phyloP scores from a whole-genome alignment of 345 rosid species.

The Toxicodendron radicans region DNA sequence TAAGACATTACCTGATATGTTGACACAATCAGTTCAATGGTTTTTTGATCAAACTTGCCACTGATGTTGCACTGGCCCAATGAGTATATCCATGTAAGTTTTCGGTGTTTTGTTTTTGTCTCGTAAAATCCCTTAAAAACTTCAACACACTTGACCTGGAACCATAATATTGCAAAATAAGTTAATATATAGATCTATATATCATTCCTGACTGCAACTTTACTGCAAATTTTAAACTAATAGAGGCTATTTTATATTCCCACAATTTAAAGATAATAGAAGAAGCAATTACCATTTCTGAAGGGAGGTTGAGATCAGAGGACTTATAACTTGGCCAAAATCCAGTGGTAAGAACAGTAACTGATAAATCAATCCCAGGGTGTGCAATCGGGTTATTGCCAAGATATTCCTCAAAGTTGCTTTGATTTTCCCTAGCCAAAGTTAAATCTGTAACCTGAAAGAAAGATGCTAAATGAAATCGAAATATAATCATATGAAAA shows the following conservation, averaged over 20 bases:
- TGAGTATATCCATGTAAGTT: conserved; percentile 73
- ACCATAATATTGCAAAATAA: neutral
- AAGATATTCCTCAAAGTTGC: conserved; percentile 70
- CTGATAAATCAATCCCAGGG: conserved; percentile 81
- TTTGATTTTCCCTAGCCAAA: conserved; percentile 81
- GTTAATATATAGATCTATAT: too few species aligned
- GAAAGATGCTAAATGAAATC: conserved; percentile 13
- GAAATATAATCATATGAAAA: neutral
- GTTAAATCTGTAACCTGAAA: conserved; percentile 81
- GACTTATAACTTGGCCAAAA: conserved; percentile 94
- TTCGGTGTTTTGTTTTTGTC: conserved; percentile 59
- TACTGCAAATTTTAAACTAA: neutral
- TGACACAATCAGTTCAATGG: conserved; percentile 64
- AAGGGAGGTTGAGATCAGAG: conserved; percentile 73
- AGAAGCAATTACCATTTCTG: conserved; percentile 59
- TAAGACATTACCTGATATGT: conserved; percentile 65
- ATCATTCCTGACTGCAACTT: neutral
- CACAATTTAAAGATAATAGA: neutral
- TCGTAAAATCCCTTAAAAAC: conserved; percentile 66
- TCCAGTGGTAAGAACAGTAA: conserved; percentile 85
- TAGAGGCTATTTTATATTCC: neutral
- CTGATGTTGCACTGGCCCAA: conserved; percentile 58
- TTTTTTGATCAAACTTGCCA: conserved; percentile 66
- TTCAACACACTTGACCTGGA: conserved; percentile 71
- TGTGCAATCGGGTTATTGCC: conserved; percentile 44